These are phyloP conservation scores for Pseudocercospora pini-densiflorae DNA, from an alignment of 2,329 filamentous ascomycete species.

Conservation along the genomic window DNA sequence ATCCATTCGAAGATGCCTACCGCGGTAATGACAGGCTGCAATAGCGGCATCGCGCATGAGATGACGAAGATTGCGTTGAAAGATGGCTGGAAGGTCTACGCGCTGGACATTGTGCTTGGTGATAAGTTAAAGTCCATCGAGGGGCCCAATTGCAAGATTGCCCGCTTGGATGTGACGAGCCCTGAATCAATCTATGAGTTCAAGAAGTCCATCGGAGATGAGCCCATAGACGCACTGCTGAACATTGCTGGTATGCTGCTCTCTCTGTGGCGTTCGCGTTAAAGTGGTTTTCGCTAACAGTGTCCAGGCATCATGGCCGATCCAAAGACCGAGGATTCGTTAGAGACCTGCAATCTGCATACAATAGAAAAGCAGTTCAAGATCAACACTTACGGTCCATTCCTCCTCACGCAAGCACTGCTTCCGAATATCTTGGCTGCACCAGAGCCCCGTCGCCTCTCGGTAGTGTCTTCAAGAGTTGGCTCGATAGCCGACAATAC, in stretches of 20 bases:
- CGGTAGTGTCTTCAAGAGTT: constrained; percentile 45
- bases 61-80: constrained; percentile 10
- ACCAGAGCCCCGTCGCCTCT: constrained; percentile 29
- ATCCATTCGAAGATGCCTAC: not conserved
- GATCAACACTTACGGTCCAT: constrained; percentile 28
- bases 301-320: constrained; percentile 33
- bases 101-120: constrained; percentile 24
- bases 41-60: constrained; percentile 11
- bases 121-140: constrained; percentile 32
- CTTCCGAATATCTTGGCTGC: constrained; percentile 43
- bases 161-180: constrained; percentile 37
- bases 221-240: constrained; percentile 39
- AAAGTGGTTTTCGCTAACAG: not conserved
- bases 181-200: constrained; percentile 38
- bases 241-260: constrained; percentile 32
- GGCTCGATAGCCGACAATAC: constrained; percentile 46
- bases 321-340: constrained; percentile 34
- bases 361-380: constrained; percentile 42
- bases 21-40: constrained; percentile 11
- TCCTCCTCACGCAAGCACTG: constrained; percentile 47
- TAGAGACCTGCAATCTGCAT: constrained; percentile 31
- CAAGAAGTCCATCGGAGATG: constrained; percentile 28
- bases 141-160: constrained; percentile 27
- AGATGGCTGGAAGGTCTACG: constrained; percentile 11
- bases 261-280: constrained; percentile 3